Evolutionary conservation across 176 grass and related monocot species (phyloP).

Genomic region (Zea luxurians): DNA sequence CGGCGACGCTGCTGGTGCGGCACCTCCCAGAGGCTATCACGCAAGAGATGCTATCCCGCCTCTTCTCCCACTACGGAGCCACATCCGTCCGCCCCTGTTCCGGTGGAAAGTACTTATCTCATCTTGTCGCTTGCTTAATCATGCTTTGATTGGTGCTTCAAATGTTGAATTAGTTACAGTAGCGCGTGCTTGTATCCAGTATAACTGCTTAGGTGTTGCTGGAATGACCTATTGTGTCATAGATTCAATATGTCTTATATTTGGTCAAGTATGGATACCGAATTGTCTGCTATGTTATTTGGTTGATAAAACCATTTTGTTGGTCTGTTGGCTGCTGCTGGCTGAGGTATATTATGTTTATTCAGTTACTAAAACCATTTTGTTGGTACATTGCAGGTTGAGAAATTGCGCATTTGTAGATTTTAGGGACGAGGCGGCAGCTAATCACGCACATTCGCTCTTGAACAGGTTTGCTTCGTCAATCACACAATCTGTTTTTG

Average conservation of each 20-base stretch:
- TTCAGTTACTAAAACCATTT: neutral
- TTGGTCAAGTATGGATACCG: neutral
- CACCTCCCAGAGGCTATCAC: slow-evolving; percentile 88
- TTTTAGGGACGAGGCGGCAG: slow-evolving; percentile 71
- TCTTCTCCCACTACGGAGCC: slow-evolving; percentile 90
- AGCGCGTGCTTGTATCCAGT: neutral
- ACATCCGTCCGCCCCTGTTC: slow-evolving; percentile 67
- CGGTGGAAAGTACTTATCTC: slow-evolving; percentile 62
- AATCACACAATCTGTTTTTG: neutral
- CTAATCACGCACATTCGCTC: slow-evolving; percentile 66
- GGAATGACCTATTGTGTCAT: neutral
- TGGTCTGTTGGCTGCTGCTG: slow-evolving; percentile 39
- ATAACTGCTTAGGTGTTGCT: neutral
- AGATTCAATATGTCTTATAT: neutral
- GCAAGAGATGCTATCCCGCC: slow-evolving; percentile 70
- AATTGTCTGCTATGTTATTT: neutral
- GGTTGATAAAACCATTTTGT: slow-evolving; percentile 6
- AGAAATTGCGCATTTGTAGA: slow-evolving; percentile 93
- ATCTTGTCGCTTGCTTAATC: neutral
- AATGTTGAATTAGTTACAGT: slow-evolving; percentile 7
- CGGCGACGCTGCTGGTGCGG: slow-evolving; percentile 75
- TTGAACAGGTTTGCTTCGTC: slow-evolving; percentile 65
- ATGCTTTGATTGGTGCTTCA: neutral
- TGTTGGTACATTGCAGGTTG: slow-evolving; percentile 50
- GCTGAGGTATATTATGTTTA: slow-evolving; percentile 46